phyloP scores from a whole-genome alignment of 257 asterid species.

The Scutellaria baicalensis region DNA sequence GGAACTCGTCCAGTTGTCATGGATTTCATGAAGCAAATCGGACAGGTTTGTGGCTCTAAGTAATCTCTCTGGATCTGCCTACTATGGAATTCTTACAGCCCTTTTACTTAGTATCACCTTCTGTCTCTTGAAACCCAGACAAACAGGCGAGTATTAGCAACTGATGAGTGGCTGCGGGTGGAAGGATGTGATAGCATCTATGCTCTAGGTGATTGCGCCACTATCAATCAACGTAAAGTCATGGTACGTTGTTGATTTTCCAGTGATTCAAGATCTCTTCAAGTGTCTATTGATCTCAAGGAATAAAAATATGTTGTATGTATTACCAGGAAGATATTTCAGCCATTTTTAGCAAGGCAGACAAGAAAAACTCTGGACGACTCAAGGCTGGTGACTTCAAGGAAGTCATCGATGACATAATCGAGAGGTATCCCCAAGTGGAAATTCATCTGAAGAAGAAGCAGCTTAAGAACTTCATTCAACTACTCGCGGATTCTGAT shows the following conservation, averaged over 20 bases:
- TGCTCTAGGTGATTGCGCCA: constrained; percentile 95
- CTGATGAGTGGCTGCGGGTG: constrained; percentile 95
- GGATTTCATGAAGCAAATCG: constrained; percentile 97
- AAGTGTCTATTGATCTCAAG: background rate
- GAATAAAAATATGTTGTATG: background rate
- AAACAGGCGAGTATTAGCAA: constrained; percentile 74
- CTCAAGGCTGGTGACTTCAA: constrained; percentile 66
- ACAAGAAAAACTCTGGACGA: constrained; percentile 56
- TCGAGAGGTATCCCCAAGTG: constrained; percentile 90
- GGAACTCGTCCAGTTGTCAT: constrained; percentile 84
- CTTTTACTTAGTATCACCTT: background rate
- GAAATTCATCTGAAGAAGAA: constrained; percentile 58
- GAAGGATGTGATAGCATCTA: constrained; percentile 63
- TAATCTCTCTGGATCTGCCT: background rate
- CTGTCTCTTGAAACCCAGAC: constrained; percentile 26
- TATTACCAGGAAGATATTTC: constrained; percentile 71
- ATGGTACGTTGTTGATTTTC: constrained; percentile 39
- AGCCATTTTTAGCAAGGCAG: constrained; percentile 80
- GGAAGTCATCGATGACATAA: constrained; percentile 67
- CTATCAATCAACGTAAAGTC: constrained; percentile 80
- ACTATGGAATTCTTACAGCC: background rate
- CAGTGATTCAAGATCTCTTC: background rate
- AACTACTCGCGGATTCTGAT: constrained; percentile 40
- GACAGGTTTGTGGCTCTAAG: constrained; percentile 51
- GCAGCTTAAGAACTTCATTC: constrained; percentile 47